Conservation (phyloP, 805 yeast species). For the Cyberlindnera misumaiensis region DNA sequence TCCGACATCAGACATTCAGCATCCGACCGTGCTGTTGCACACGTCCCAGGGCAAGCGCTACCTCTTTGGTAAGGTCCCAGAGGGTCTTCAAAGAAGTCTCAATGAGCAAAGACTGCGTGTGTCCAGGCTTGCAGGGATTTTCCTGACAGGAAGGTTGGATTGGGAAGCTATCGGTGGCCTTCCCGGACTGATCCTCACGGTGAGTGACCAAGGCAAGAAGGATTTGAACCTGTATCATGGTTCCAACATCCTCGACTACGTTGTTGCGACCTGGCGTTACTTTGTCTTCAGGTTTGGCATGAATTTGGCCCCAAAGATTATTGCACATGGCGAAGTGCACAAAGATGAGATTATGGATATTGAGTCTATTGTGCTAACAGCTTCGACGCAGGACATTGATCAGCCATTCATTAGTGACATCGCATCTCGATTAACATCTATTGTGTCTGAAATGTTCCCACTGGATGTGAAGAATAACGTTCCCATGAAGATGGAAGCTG, state of each 20-base stretch:
- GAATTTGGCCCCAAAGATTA: slow-evolving; percentile 31
- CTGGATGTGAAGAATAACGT: slow-evolving; percentile 32
- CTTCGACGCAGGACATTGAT: not conserved
- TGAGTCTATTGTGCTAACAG: slow-evolving; percentile 9
- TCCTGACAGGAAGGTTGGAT: slow-evolving; percentile 67
- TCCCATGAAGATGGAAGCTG: slow-evolving; percentile 26
- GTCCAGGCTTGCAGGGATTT: slow-evolving; percentile 55
- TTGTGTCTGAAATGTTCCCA: slow-evolving; percentile 54
- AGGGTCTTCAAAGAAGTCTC: slow-evolving; percentile 77
- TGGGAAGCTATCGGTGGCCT: slow-evolving; percentile 88
- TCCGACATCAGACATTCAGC: slow-evolving; percentile 52
- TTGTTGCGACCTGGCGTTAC: slow-evolving; percentile 76
- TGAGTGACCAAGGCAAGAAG: slow-evolving; percentile 69
- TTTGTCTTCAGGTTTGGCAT: slow-evolving; percentile 80
- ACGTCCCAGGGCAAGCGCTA: slow-evolving; percentile 35
- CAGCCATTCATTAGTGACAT: slow-evolving; percentile 4
- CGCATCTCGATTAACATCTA: slow-evolving; percentile 10
- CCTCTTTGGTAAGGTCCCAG: slow-evolving; percentile 74
- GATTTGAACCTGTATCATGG: slow-evolving; percentile 50
- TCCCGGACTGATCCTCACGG: slow-evolving; percentile 81
- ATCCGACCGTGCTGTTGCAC: slow-evolving; percentile 47
- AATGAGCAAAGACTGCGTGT: slow-evolving; percentile 53
- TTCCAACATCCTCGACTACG: slow-evolving; percentile 40
- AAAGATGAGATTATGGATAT: slow-evolving; percentile 30
- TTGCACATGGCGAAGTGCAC: slow-evolving; percentile 19